phyloP scores from a whole-genome alignment of 768 basidiomycete genomes.

The Harrya chromipes region DNA sequence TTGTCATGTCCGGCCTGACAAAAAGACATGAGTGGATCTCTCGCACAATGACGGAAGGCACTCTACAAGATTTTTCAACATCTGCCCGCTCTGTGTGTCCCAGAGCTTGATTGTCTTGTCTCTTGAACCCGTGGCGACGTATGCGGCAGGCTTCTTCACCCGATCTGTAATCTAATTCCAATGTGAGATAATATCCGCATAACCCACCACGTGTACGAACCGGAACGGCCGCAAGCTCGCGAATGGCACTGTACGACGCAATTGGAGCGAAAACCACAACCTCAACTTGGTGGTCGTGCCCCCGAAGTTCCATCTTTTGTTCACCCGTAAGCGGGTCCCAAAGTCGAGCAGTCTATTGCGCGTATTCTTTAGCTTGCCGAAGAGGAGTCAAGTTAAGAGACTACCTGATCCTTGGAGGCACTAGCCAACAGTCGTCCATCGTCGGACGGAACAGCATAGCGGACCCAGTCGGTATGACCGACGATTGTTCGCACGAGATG shows the following conservation, averaged over 20 bases:
- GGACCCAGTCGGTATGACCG: slow-evolving; percentile 86
- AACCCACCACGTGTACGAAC: slow-evolving; percentile 39
- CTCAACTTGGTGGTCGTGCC: slow-evolving; percentile 87
- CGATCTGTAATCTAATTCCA: slow-evolving; percentile 46
- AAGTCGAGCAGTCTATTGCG: slow-evolving; percentile 64
- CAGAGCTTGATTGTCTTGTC: slow-evolving; percentile 93
- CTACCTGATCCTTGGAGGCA: slow-evolving; percentile 85
- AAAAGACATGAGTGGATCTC: slow-evolving; percentile 7
- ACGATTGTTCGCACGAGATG: slow-evolving; percentile 72
- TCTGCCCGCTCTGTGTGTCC: slow-evolving; percentile 82
- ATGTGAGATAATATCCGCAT: not conserved
- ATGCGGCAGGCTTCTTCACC: slow-evolving; percentile 50
- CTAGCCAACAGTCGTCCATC: slow-evolving; percentile 77
- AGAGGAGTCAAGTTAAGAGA: slow-evolving; percentile 14
- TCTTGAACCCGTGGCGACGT: slow-evolving; percentile 78
- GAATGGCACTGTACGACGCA: slow-evolving; percentile 69
- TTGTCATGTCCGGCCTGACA: slow-evolving; percentile 76
- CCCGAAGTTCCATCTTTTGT: slow-evolving; percentile 77
- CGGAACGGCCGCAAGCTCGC: slow-evolving; percentile 71
- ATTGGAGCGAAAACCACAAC: slow-evolving; percentile 77
- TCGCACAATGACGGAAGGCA: not conserved
- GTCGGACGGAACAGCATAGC: slow-evolving; percentile 57
- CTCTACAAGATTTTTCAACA: slow-evolving; percentile 70
- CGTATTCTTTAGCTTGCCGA: not conserved
- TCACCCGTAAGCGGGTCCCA: slow-evolving; percentile 74